Conservation (phyloP, 306 rosid species). For the Cicer judaicum region DNA sequence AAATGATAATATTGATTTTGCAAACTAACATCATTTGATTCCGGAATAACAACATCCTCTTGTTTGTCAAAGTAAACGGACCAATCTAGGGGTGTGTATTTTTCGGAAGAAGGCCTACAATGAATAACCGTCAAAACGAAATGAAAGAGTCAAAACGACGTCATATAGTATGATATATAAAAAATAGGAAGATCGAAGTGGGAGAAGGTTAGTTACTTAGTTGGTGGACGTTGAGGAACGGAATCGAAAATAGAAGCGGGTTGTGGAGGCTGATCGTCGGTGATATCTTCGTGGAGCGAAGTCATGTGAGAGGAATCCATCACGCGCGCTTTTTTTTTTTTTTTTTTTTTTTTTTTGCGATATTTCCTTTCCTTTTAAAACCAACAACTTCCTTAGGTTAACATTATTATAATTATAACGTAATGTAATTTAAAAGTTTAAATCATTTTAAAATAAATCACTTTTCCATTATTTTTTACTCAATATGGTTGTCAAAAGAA, state of each 20-base stretch:
- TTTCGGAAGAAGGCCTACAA: conserved; percentile 65
- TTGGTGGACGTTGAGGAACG: conserved; percentile 75
- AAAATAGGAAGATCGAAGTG: conserved; percentile 30
- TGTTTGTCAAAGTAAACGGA: conserved; percentile 70
- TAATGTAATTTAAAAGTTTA: too few species aligned
- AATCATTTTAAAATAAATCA: too few species aligned
- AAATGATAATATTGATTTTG: background rate
- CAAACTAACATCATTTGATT: conserved; percentile 68
- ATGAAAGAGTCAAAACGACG: conserved; percentile 1
- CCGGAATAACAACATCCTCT: conserved; percentile 69
- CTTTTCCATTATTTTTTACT: too few species aligned
- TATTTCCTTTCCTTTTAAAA: too few species aligned
- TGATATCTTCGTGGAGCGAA: conserved; percentile 67
- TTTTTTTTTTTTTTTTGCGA: too few species aligned
- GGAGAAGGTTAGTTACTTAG: conserved; percentile 53
- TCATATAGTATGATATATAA: background rate
- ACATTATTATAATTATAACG: too few species aligned
- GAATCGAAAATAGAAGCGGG: conserved; percentile 69
- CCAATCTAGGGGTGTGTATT: conserved; percentile 77
- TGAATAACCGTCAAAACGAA: background rate
- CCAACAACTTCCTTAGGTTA: too few species aligned
- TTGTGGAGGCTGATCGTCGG: conserved; percentile 46
- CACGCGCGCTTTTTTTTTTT: background rate
- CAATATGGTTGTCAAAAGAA: too few species aligned
- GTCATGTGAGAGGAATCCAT: conserved; percentile 66